Conservation (phyloP, 2,329 filamentous ascomycete genomes). For the Chaetomium sp. region DNA sequence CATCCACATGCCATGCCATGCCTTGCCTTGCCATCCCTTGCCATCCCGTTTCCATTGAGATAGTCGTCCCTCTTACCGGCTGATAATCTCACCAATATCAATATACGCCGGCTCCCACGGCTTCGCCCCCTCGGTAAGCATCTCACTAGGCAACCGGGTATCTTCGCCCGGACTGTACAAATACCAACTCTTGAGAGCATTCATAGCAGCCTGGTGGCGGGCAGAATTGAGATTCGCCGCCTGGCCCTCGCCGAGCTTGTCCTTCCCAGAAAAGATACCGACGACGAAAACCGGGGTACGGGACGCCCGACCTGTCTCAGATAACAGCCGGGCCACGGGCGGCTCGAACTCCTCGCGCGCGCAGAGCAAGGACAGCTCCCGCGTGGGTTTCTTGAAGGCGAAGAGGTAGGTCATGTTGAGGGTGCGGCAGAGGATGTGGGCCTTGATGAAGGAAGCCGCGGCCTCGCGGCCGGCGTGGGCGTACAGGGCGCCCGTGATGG, state of each 20-base stretch:
- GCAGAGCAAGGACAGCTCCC: constrained; percentile 78
- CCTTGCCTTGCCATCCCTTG: no score
- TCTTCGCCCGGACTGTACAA: constrained; percentile 73
- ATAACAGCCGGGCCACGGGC: constrained; percentile 79
- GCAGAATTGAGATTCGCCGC: constrained; percentile 73
- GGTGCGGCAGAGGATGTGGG: constrained; percentile 75
- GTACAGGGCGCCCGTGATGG: constrained; percentile 78
- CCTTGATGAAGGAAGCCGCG: constrained; percentile 75
- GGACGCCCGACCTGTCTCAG: constrained; percentile 81
- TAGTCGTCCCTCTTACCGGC: constrained; percentile 11
- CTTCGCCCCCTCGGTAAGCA: constrained; percentile 52
- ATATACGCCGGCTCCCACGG: constrained; percentile 63
- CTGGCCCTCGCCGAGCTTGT: constrained; percentile 88
- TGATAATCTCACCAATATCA: constrained; percentile 65
- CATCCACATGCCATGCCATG: no score
- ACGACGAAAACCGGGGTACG: constrained; percentile 88
- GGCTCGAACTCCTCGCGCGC: constrained; percentile 81
- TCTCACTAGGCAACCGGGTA: constrained; percentile 63
- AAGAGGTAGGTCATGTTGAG: constrained; percentile 74
- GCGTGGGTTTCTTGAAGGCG: constrained; percentile 73
- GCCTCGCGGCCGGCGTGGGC: constrained; percentile 72
- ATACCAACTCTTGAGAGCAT: constrained; percentile 90
- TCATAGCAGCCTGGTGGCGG: constrained; percentile 71
- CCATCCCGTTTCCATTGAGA: neutral
- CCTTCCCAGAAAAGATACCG: constrained; percentile 83